Base-by-base conservation (phyloP, 176 grass and related monocot species). In the Otatea glauca region DNA sequence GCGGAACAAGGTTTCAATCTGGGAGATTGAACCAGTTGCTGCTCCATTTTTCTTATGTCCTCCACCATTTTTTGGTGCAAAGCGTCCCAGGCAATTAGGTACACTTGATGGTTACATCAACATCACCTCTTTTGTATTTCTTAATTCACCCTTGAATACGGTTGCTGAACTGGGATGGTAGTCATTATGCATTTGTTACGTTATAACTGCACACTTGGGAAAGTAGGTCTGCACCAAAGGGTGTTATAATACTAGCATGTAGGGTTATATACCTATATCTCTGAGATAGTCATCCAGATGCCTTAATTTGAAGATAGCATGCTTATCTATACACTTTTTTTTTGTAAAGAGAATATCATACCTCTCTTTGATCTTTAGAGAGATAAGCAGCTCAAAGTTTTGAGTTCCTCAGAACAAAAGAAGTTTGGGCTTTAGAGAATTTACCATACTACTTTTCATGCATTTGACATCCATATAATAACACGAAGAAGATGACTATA, bases 1-100 rank as follows among this genome's bases (percentile, higher is more conserved):
- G 79, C 83, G 91, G 7, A 92, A 88, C 72, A 91, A 91, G 35
- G 93, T 95, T 84, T 95, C 93, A 56, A 77, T 93, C 25, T 95
- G 93, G 93, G 93, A 95, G 58, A 95, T 95, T 65, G 93, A 95
- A 83, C 91, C 91, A 0, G 86, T 93, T 4, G 75, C 88, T 82
- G 91, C 93, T 80, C 93, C 93, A 76, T 94, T 94, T 82, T 94
- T 94, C 85, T 81, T 94, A 64, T 94, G 93, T 20, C 92, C 92
- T 49, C 93, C 93, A 32, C 90, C 90, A 54, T 92, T 90, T 92
- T 94, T 92, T 78, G 88, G 90, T 74, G 65, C 85, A 41, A 94
- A 94, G 75, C 87, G 84, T 6, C 85, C 93, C 6, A 90, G 88
- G 81, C 93, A 92, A 70, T 68, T 89, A 80, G 93, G 93, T 85